Conservation (phyloP, 2,329 filamentous ascomycete species). For the Cercospora sp. region DNA sequence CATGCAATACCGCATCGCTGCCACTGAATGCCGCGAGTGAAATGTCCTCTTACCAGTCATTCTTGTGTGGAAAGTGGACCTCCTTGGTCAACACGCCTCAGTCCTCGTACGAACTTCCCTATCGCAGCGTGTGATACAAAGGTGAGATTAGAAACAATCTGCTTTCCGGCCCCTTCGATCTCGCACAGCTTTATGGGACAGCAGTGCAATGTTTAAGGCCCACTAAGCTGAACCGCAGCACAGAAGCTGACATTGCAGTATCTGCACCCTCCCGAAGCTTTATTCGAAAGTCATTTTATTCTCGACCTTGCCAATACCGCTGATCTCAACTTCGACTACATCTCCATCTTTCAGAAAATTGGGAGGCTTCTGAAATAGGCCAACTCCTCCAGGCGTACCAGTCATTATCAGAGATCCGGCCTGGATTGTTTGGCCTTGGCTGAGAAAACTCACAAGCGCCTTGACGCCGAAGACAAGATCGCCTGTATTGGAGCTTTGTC, state of each 20-base stretch:
- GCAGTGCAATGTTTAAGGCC: background rate
- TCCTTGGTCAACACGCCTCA: no score
- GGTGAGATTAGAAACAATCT: no score
- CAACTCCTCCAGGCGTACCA: constrained; percentile 47
- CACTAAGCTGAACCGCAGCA: background rate
- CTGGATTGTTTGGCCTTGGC: constrained; percentile 46
- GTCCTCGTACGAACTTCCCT: no score
- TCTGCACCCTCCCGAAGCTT: background rate
- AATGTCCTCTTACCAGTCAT: no score
- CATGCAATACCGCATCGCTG: no score
- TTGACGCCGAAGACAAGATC: constrained; percentile 51
- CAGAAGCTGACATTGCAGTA: background rate
- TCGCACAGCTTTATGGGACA: no score
- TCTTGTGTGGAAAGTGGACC: no score
- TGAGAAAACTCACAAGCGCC: constrained; percentile 38
- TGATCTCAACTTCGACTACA: constrained; percentile 37
- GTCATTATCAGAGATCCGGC: constrained; percentile 53
- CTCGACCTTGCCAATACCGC: constrained; percentile 34
- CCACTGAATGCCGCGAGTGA: no score
- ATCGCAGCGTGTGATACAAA: no score
- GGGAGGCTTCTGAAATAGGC: constrained; percentile 33
- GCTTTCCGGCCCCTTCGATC: no score
- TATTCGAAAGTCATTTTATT: constrained; percentile 38
- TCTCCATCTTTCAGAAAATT: constrained; percentile 37
- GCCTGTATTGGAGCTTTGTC: constrained; percentile 44